Evolutionary conservation across 306 rosid species (phyloP).

Genomic region (Quercus aquifolioides): DNA sequence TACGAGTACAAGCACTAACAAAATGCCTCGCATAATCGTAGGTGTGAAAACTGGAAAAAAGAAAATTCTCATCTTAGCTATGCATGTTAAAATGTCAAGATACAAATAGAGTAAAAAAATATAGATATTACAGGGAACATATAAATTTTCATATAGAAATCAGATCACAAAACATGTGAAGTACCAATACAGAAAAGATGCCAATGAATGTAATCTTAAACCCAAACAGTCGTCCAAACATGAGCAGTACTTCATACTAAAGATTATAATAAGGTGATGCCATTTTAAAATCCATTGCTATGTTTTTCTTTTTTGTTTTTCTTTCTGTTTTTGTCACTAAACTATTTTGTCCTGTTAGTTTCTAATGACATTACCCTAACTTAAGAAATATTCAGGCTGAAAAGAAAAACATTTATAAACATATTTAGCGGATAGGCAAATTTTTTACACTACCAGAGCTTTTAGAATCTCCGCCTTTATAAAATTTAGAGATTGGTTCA

Average conservation of each 20-base stretch:
- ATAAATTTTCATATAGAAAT: neutral
- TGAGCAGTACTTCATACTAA: neutral
- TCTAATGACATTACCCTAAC: neutral
- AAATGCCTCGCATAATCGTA: conserved; percentile 92
- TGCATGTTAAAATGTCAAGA: neutral
- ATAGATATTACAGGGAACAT: neutral
- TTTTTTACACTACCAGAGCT: neutral
- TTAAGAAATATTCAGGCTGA: neutral
- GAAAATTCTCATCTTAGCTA: neutral
- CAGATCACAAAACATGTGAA: neutral
- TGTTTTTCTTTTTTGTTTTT: neutral
- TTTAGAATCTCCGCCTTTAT: neutral
- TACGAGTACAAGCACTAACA: conserved; percentile 94
- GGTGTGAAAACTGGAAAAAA: conserved; percentile 69
- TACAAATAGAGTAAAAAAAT: neutral
- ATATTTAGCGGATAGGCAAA: neutral
- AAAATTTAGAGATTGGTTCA: neutral
- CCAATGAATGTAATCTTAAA: neutral
- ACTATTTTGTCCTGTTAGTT: neutral
- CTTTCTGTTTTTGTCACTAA: neutral
- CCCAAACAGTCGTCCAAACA: neutral
- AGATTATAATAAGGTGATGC: neutral
- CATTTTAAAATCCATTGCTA: neutral
- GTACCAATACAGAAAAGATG: neutral
- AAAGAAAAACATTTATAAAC: neutral